These are phyloP conservation scores for Lepidium campestre DNA, from an alignment of 441 rosid species.

Conservation along the genomic window DNA sequence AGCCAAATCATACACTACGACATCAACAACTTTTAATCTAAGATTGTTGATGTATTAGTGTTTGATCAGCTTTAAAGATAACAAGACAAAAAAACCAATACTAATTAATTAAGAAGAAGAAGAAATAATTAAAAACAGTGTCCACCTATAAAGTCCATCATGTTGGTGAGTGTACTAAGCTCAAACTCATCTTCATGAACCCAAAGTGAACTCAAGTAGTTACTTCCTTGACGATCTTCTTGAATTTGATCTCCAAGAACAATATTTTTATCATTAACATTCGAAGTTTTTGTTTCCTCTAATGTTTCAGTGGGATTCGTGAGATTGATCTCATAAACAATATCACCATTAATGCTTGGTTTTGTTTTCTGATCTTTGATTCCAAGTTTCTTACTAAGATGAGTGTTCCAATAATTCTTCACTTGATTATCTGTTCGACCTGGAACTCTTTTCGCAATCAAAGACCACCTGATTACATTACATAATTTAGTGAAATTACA, in stretches of 20 bases:
- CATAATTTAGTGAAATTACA: too few species aligned
- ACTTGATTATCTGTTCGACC: conserved; percentile 87
- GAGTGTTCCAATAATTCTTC: conserved; percentile 86
- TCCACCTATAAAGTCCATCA: conserved; percentile 39
- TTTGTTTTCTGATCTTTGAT: conserved; percentile 25
- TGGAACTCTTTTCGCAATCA: conserved; percentile 81
- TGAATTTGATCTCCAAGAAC: conserved; percentile 10
- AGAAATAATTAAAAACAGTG: conserved; percentile 29
- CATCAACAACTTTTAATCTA: conserved; percentile 29
- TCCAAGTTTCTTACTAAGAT: conserved; percentile 56
- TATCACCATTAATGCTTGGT: conserved; percentile 15
- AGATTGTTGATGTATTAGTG: conserved; percentile 31
- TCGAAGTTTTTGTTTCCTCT: conserved; percentile 7
- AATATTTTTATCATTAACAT: neutral
- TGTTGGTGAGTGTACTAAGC: conserved; percentile 30
- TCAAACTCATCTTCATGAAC: conserved; percentile 35
- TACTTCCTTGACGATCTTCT: conserved; percentile 26
- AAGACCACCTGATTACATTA: conserved; percentile 54
- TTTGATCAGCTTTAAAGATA: conserved; percentile 22
- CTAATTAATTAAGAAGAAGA: neutral
- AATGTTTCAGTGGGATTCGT: conserved; percentile 16
- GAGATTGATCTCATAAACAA: conserved; percentile 16
- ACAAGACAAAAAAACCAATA: conserved; percentile 5
- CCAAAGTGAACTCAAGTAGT: conserved; percentile 37
- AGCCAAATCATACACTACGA: conserved; percentile 32